Conservation (phyloP, 1,284 basidiomycete species). For the Neonothopanus nambi region DNA sequence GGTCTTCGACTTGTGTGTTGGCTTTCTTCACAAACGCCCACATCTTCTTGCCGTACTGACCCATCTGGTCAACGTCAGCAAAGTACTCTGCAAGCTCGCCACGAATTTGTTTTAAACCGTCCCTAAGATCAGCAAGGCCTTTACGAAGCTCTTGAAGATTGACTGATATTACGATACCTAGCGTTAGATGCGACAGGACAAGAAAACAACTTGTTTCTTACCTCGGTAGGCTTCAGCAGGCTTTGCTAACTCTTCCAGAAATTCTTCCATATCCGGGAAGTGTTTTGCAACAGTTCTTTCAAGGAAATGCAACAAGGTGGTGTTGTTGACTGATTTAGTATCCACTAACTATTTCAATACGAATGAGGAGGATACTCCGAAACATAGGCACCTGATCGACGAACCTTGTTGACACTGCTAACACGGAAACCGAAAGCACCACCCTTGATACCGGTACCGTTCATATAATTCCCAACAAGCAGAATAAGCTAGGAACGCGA, state of each 20-base stretch:
- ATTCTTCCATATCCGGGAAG: conserved; percentile 87
- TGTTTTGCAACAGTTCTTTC: conserved; percentile 88
- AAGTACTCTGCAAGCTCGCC: conserved; percentile 82
- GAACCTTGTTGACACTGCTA: conserved; percentile 94
- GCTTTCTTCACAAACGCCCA: conserved; percentile 83
- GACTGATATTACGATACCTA: conserved; percentile 42
- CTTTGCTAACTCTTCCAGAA: conserved; percentile 86
- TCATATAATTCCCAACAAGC: conserved; percentile 97
- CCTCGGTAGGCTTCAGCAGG: conserved; percentile 94
- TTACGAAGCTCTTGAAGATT: conserved; percentile 79
- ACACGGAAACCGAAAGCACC: conserved; percentile 98
- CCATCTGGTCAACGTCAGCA: conserved; percentile 65
- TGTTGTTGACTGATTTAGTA: conserved; percentile 93
- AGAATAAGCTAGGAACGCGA: conserved; percentile 72
- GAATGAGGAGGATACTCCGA: not conserved
- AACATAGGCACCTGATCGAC: not conserved
- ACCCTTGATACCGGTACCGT: conserved; percentile 94
- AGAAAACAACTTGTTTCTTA: conserved; percentile 29
- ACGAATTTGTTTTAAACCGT: conserved; percentile 77
- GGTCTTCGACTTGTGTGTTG: conserved; percentile 71
- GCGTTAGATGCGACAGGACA: conserved; percentile 5
- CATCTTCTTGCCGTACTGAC: conserved; percentile 87
- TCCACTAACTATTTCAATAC: conserved; percentile 78
- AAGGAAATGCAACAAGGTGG: conserved; percentile 93
- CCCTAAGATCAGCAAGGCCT: conserved; percentile 70